Conservation (phyloP, 768 basidiomycete species). For the Paxillus rubicundulus region DNA sequence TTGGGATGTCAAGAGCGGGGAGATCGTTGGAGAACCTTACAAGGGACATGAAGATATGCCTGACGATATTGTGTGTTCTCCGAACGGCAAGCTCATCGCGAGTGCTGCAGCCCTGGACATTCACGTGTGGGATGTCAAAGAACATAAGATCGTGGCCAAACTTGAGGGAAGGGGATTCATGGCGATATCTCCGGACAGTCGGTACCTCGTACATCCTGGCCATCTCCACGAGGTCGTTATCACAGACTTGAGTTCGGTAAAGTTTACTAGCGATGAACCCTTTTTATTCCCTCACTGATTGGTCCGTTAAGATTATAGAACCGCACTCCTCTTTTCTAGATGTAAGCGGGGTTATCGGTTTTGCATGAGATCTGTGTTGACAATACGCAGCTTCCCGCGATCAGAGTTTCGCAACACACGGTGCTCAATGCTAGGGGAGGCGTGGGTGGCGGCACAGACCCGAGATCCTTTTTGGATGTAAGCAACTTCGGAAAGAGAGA, state of each 20-base stretch:
- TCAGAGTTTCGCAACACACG: not conserved
- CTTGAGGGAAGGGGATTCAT: slow-evolving; percentile 64
- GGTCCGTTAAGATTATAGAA: not conserved
- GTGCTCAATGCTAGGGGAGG: not conserved
- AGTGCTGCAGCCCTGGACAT: slow-evolving; percentile 8
- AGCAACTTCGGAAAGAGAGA: not conserved
- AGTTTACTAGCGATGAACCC: not conserved
- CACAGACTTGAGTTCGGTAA: not conserved
- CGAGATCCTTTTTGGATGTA: not conserved
- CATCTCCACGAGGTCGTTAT: not conserved
- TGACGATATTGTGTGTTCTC: slow-evolving; percentile 12
- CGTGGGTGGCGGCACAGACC: not conserved
- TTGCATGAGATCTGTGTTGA: not conserved
- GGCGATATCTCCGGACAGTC: slow-evolving; percentile 1
- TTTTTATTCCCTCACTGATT: not conserved
- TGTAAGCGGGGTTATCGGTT: not conserved
- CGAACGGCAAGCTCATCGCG: slow-evolving; percentile 8
- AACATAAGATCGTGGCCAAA: slow-evolving; percentile 30
- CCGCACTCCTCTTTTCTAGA: not conserved
- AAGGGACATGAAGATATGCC: not conserved
- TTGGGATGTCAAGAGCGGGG: slow-evolving; percentile 11
- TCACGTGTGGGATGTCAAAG: slow-evolving; percentile 10
- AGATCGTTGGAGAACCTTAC: slow-evolving; percentile 2
- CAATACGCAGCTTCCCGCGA: not conserved
- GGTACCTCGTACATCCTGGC: not conserved